A percentile compares a stretch with the other conserved stretches of the same genome.
These are phyloP conservation scores for Clarireedia sp. DNA, from an alignment of 2,329 filamentous ascomycete species.

Conservation along the genomic window DNA sequence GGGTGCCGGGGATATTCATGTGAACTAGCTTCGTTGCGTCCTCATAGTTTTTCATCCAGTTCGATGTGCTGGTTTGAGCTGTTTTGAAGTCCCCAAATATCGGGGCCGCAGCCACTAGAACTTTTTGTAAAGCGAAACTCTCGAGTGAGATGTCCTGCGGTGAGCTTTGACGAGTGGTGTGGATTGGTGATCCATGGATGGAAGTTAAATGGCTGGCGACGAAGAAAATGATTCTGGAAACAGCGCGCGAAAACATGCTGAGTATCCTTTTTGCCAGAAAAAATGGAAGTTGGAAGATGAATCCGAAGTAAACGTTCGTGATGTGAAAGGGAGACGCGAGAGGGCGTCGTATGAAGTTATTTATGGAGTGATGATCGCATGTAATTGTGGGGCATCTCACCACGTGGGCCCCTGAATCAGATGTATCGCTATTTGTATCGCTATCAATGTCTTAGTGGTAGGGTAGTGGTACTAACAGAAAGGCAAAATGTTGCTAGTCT, in stretches of 20 bases:
- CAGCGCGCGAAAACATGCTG: background rate
- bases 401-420: too few species aligned
- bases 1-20: slow-evolving; percentile 43
- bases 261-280: background rate
- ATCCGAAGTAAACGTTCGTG: too few species aligned
- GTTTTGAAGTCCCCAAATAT: slow-evolving; percentile 34
- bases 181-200: background rate
- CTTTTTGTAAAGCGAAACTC: slow-evolving; percentile 35
- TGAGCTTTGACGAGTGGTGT: background rate
- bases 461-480: too few species aligned
- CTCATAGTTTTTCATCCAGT: slow-evolving; percentile 39
- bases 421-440: too few species aligned
- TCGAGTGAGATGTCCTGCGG: slow-evolving; percentile 19
- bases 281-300: too few species aligned
- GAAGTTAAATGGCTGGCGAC: background rate
- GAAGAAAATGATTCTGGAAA: background rate
- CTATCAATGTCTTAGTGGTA: too few species aligned
- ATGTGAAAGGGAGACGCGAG: too few species aligned
- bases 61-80: slow-evolving; percentile 22
- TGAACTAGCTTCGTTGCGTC: slow-evolving; percentile 37
- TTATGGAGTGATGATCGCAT: too few species aligned
- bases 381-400: too few species aligned
- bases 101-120: slow-evolving; percentile 35
- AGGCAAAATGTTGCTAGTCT: too few species aligned
- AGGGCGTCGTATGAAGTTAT: too few species aligned